These are phyloP conservation scores for Gnomoniopsis sp. DNA, from an alignment of 2,329 filamentous ascomycete genomes.

Conservation along the genomic window DNA sequence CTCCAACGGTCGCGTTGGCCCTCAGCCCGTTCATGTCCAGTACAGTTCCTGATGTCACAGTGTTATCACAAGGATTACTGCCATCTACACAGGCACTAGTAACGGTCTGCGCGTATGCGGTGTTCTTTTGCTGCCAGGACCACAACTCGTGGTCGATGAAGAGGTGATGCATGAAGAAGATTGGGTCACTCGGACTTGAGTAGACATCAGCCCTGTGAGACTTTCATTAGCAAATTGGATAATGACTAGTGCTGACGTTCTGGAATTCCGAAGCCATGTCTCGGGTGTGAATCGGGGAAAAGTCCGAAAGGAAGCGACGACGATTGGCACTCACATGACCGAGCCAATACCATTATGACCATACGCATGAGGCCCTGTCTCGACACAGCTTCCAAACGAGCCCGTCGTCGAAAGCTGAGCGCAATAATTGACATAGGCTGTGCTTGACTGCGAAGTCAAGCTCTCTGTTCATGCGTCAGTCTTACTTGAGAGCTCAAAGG, in stretches of 20 bases:
- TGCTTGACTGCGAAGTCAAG: not conserved
- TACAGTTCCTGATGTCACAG: not conserved
- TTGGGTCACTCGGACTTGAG: constrained; percentile 1
- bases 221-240: not conserved
- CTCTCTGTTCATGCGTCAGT: not conserved
- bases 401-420: not conserved
- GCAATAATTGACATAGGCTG: not conserved
- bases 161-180: constrained; percentile 11
- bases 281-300: not conserved
- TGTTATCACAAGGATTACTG: not conserved
- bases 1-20: not conserved
- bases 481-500: not conserved
- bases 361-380: constrained; percentile 5
- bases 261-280: not conserved
- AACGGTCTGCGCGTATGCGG: not conserved
- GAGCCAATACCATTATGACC: constrained; percentile 8
- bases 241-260: not conserved
- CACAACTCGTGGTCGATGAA: constrained; percentile 2
- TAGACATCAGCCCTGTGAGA: not conserved
- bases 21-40: constrained; percentile 8
- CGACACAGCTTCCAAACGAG: not conserved
- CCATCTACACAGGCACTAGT: constrained; percentile 2
- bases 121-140: constrained; percentile 7
- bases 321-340: constrained; percentile 2
- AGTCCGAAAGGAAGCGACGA: not conserved